These are phyloP conservation scores for Candida methanosorbosa DNA, from an alignment of 805 yeast species.

Conservation along the genomic window DNA sequence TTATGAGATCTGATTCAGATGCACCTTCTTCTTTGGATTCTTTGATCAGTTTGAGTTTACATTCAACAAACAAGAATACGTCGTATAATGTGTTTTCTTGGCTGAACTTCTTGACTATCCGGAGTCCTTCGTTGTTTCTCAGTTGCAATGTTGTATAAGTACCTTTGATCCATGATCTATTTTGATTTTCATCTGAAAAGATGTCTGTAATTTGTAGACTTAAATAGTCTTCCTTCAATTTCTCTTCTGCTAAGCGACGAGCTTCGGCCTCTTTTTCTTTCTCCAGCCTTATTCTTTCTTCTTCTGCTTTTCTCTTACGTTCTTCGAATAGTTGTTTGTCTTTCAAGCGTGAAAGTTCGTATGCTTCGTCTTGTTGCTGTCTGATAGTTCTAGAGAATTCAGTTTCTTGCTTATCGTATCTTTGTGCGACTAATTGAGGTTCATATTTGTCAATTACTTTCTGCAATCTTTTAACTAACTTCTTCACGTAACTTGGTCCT, in stretches of 20 bases:
- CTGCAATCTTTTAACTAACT: constrained; percentile 27
- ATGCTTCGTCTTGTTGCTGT: constrained; percentile 61
- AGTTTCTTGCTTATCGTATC: constrained; percentile 52
- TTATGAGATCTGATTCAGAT: constrained; percentile 8
- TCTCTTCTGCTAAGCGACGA: no score
- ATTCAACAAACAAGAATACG: constrained; percentile 41
- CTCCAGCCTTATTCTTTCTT: constrained; percentile 14
- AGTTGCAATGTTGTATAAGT: constrained; percentile 38
- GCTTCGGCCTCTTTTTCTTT: constrained; percentile 7
- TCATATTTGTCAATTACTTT: constrained; percentile 44
- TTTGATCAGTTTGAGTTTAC: constrained; percentile 20
- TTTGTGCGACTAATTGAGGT: constrained; percentile 51
- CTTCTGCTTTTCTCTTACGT: constrained; percentile 22
- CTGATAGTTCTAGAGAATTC: constrained; percentile 48
- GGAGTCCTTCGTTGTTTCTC: constrained; percentile 44
- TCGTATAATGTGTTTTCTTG: constrained; percentile 33
- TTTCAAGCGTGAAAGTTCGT: constrained; percentile 45
- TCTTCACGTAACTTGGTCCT: constrained; percentile 8
- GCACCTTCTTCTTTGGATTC: constrained; percentile 3
- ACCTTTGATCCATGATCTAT: constrained; percentile 17
- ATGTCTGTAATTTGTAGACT: constrained; percentile 5
- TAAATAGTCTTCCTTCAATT: constrained; percentile 16
- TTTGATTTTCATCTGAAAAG: constrained; percentile 2
- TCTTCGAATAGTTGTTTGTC: constrained; percentile 48
- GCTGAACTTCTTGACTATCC: constrained; percentile 36